These are phyloP conservation scores for Crotalaria pallida DNA, from an alignment of 306 rosid species.

Conservation along the genomic window DNA sequence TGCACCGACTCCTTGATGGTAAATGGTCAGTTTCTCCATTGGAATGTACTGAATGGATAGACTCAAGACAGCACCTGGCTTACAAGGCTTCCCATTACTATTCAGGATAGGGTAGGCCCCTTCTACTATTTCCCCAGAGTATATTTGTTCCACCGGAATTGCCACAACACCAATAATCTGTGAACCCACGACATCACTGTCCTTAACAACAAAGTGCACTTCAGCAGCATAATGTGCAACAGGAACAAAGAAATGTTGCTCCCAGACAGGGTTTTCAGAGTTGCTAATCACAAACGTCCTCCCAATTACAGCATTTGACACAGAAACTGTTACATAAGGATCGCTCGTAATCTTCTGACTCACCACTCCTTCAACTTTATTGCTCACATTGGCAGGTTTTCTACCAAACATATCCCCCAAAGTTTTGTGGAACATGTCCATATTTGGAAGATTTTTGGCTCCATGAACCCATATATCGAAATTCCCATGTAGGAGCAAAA, in stretches of 20 bases:
- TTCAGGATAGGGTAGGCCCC: constrained; percentile 72
- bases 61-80: constrained; percentile 63
- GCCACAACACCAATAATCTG: constrained; percentile 75
- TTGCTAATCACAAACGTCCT: constrained; percentile 94
- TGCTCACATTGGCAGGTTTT: constrained; percentile 50
- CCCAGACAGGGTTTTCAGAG: constrained; percentile 85
- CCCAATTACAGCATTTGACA: constrained; percentile 76
- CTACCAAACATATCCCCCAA: constrained; percentile 63
- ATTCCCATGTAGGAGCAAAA: constrained; percentile 80
- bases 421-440: constrained; percentile 97
- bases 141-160: constrained; percentile 75
- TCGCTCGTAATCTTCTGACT: constrained; percentile 76
- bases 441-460: constrained; percentile 81
- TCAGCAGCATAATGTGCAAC: constrained; percentile 88
- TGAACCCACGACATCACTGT: constrained; percentile 93
- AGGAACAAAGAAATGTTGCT: constrained; percentile 72
- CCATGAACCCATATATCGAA: constrained; percentile 73
- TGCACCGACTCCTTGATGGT: constrained; percentile 80
- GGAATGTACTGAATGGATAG: constrained; percentile 81
- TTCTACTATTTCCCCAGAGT: constrained; percentile 53
- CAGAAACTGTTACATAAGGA: constrained; percentile 79
- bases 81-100: constrained; percentile 79
- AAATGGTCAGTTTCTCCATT: constrained; percentile 56
- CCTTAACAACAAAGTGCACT: constrained; percentile 82
- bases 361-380: constrained; percentile 54